Evolutionary conservation across 2,329 filamentous ascomycete genomes (phyloP).

Genomic region (Huntiella decipiens): DNA sequence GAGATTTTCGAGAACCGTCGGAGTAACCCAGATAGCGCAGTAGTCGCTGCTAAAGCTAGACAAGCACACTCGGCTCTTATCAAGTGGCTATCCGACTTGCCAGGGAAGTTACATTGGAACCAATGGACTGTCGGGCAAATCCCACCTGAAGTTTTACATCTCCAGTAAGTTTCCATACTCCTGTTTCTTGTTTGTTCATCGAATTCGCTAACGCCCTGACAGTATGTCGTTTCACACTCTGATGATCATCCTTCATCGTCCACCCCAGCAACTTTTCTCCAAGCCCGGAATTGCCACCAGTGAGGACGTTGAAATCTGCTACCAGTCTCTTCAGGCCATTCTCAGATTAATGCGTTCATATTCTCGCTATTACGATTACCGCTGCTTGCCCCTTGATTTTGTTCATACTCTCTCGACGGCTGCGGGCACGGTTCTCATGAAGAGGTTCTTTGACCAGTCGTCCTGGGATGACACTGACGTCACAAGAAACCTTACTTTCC

Average conservation of each 20-base stretch:
- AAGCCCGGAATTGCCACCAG: slow-evolving; percentile 21
- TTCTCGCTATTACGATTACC: slow-evolving; percentile 24
- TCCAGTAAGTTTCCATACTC: slow-evolving; percentile 18
- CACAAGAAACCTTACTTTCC: slow-evolving; percentile 27
- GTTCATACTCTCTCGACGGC: slow-evolving; percentile 30
- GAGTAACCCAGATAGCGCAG: slow-evolving; percentile 21
- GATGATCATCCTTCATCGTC: slow-evolving; percentile 32
- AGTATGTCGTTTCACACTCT: slow-evolving; percentile 29
- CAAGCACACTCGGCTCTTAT: slow-evolving; percentile 28
- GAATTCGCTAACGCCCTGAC: background rate
- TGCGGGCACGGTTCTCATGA: slow-evolving; percentile 28
- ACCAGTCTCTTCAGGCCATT: slow-evolving; percentile 27
- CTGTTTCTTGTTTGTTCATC: background rate
- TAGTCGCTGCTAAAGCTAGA: slow-evolving; percentile 24
- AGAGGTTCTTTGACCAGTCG: slow-evolving; percentile 22
- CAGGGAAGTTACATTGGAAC: slow-evolving; percentile 30
- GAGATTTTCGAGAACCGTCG: slow-evolving; percentile 30
- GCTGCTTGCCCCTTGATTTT: slow-evolving; percentile 27
- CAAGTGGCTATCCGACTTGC: slow-evolving; percentile 27
- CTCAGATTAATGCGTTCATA: slow-evolving; percentile 26
- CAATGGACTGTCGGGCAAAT: slow-evolving; percentile 30
- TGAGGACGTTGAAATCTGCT: slow-evolving; percentile 30
- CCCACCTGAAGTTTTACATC: slow-evolving; percentile 26
- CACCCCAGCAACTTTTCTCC: slow-evolving; percentile 25
- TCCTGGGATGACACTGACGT: slow-evolving; percentile 27